Evolutionary conservation across 164 flowering plant genomes (phyloP).

Genomic region (Umbellularia californica): DNA sequence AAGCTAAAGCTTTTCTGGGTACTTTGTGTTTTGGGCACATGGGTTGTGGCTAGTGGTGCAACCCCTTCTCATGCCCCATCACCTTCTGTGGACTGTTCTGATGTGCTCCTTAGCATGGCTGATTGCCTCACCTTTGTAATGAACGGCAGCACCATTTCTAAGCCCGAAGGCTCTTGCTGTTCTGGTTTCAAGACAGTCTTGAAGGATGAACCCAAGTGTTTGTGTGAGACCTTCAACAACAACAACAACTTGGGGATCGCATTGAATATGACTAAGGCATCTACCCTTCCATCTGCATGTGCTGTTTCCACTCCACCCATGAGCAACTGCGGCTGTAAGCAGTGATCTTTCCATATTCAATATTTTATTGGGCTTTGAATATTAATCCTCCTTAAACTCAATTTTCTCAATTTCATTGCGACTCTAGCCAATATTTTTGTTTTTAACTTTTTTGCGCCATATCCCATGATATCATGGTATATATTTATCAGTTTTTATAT

Average conservation of each 20-base stretch:
- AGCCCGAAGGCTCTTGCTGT: conserved; percentile 62
- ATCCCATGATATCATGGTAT: too few species aligned
- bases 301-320: conserved; percentile 42
- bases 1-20: conserved; percentile 8
- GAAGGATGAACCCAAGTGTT: conserved; percentile 44
- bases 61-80: conserved; percentile 22
- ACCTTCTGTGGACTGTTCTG: conserved; percentile 58
- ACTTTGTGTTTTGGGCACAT: conserved; percentile 7
- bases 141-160: conserved; percentile 40
- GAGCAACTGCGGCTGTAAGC: conserved; percentile 45
- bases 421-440: too few species aligned
- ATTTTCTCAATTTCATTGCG: too few species aligned
- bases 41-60: conserved; percentile 12
- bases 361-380: too few species aligned
- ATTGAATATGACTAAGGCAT: conserved; percentile 52
- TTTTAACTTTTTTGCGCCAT: too few species aligned
- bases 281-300: conserved; percentile 58
- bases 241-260: conserved; percentile 52
- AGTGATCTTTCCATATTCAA: too few species aligned
- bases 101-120: conserved; percentile 43
- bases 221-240: conserved; percentile 53
- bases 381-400: too few species aligned
- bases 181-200: conserved; percentile 61
- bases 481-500: too few species aligned
- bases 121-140: conserved; percentile 58